phyloP scores from a whole-genome alignment of 495 filamentous ascomycete genomes.

The Thermothielavioides terrestris region DNA sequence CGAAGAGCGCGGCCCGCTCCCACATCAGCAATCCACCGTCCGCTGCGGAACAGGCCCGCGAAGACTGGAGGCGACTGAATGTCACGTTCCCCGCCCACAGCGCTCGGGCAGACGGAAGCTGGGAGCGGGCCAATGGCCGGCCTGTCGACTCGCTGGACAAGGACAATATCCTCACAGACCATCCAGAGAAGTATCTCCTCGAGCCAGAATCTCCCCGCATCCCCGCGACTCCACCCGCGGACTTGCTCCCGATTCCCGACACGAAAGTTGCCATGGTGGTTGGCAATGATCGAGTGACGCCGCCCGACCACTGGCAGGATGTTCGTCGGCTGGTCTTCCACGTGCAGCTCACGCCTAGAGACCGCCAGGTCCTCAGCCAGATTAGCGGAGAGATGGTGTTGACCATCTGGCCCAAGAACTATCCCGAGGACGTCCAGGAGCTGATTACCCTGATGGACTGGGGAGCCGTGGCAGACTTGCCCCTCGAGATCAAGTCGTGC shows the following conservation, averaged over 20 bases:
- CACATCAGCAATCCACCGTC: constrained; percentile 12
- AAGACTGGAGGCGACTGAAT: constrained; percentile 3
- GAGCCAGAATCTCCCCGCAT: not conserved
- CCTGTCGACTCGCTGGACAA: constrained; percentile 25
- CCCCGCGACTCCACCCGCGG: constrained; percentile 23
- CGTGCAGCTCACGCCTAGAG: constrained; percentile 28
- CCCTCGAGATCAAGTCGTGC: constrained; percentile 12
- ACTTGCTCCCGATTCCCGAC: constrained; percentile 49
- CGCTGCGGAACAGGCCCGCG: not conserved
- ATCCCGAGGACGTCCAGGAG: constrained; percentile 61
- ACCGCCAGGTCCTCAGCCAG: not conserved
- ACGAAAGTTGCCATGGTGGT: constrained; percentile 36
- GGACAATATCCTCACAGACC: constrained; percentile 27
- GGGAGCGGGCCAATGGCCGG: constrained; percentile 6
- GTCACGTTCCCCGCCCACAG: not conserved
- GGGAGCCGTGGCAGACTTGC: constrained; percentile 56
- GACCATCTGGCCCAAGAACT: constrained; percentile 83
- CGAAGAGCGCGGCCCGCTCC: constrained; percentile 14
- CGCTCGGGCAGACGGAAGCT: constrained; percentile 3
- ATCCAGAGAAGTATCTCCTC: constrained; percentile 29
- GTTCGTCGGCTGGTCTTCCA: constrained; percentile 66
- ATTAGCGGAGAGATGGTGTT: constrained; percentile 41
- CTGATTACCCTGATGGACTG: constrained; percentile 72
- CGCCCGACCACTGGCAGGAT: constrained; percentile 81
- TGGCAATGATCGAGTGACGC: constrained; percentile 65